phyloP scores from a whole-genome alignment of 805 yeast genomes.

The Candida maris region DNA sequence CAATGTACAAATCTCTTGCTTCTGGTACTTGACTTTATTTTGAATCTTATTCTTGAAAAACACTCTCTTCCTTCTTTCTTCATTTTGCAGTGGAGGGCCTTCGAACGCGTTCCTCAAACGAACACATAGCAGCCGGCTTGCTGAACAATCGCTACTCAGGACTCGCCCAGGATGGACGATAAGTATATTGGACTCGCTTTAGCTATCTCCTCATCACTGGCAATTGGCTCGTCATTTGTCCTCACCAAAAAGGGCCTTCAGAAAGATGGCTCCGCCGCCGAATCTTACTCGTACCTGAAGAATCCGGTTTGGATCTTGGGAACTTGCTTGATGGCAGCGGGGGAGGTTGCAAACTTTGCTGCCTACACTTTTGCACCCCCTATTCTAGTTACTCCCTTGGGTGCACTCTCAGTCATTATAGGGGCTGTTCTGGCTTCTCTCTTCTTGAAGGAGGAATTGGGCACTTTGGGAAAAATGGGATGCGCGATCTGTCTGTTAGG shows the following conservation, averaged over 20 bases:
- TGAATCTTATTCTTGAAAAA: no score
- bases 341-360: conserved; percentile 89
- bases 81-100: no score
- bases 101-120: no score
- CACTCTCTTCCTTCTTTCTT: no score
- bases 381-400: conserved; percentile 84
- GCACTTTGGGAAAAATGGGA: conserved; percentile 85
- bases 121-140: no score
- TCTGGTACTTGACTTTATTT: no score
- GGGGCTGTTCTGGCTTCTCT: conserved; percentile 89
- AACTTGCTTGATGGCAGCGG: conserved; percentile 83
- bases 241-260: conserved; percentile 83
- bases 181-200: conserved; percentile 85
- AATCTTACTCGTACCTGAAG: conserved; percentile 72
- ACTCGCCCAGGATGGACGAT: conserved; percentile 54
- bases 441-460: conserved; percentile 81
- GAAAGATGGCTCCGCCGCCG: conserved; percentile 60
- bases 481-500: conserved; percentile 90
- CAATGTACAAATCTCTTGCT: no score
- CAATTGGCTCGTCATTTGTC: conserved; percentile 87
- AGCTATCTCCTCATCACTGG: conserved; percentile 83
- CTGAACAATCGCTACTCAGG: no score
- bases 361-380: conserved; percentile 97
- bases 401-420: conserved; percentile 84
- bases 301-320: conserved; percentile 97